Evolutionary conservation across 2,329 filamentous ascomycete genomes (phyloP).

Genomic region (Exophiala xenobiotica): DNA sequence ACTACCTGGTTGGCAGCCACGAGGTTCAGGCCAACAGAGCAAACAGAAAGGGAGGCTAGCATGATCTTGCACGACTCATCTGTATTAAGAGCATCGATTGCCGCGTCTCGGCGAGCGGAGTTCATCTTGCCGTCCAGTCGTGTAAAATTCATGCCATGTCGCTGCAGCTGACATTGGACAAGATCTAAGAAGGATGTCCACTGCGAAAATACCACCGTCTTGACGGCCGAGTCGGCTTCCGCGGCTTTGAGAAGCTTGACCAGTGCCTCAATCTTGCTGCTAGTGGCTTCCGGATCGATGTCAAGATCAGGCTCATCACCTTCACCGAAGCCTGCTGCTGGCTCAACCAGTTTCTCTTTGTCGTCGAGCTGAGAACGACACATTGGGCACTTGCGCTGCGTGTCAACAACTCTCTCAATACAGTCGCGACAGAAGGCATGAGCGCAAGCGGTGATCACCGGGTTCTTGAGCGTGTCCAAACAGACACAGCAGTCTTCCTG

Average conservation of each 20-base stretch:
- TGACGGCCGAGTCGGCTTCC: conserved; percentile 63
- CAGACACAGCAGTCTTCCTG: conserved; percentile 84
- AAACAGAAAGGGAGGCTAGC: conserved; percentile 78
- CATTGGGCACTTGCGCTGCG: conserved; percentile 80
- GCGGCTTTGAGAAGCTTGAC: conserved; percentile 72
- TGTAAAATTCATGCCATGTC: conserved; percentile 61
- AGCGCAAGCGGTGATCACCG: conserved; percentile 81
- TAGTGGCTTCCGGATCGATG: conserved; percentile 64
- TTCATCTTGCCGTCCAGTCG: conserved; percentile 82
- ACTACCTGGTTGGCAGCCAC: conserved; percentile 84
- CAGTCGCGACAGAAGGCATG: conserved; percentile 76
- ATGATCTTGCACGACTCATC: conserved; percentile 70
- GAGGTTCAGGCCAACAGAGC: conserved; percentile 81
- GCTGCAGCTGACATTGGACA: conserved; percentile 66
- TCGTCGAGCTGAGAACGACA: conserved; percentile 69
- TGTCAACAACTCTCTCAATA: conserved; percentile 70
- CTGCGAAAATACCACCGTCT: conserved; percentile 79
- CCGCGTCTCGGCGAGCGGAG: conserved; percentile 66
- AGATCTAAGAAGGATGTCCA: conserved; percentile 78
- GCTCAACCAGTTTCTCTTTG: conserved; percentile 61
- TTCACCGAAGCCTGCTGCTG: conserved; percentile 58
- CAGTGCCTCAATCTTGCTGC: conserved; percentile 79
- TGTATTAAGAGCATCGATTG: conserved; percentile 65
- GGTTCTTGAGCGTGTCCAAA: conserved; percentile 67
- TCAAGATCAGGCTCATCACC: conserved; percentile 48